A percentile compares a stretch with the other conserved stretches of the same genome.
These are phyloP conservation scores for Cladosporium oxysporum DNA, from an alignment of 2,329 filamentous ascomycete genomes.

Conservation along the genomic window DNA sequence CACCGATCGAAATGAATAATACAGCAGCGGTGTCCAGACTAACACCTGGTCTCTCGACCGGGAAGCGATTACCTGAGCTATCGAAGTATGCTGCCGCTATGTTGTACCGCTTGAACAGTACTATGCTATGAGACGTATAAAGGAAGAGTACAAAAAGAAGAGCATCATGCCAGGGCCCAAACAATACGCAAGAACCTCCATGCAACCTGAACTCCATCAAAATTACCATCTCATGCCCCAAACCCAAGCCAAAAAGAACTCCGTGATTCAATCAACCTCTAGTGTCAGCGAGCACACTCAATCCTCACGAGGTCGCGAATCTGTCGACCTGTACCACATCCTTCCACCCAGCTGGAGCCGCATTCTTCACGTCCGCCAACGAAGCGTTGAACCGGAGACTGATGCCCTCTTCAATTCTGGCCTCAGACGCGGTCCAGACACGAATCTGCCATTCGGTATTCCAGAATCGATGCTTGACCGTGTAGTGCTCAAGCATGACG, in stretches of 20 bases:
- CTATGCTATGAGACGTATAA: no score
- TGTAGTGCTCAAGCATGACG: slow-evolving; percentile 26
- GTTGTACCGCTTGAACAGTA: neutral
- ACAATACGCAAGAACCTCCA: neutral
- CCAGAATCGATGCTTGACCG: slow-evolving; percentile 2
- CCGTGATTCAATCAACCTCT: neutral
- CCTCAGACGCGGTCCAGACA: neutral
- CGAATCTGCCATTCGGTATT: neutral
- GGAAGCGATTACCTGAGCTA: neutral
- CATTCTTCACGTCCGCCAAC: neutral
- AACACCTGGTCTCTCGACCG: neutral
- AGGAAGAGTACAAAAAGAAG: neutral
- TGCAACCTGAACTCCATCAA: neutral
- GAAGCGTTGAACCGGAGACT: neutral
- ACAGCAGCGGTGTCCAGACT: neutral
- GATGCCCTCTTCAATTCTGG: neutral
- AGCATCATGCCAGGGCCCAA: neutral
- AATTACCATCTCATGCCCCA: neutral
- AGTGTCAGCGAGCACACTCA: neutral
- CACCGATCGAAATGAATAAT: neutral
- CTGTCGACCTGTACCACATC: neutral
- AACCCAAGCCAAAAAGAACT: neutral
- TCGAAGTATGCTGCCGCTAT: neutral
- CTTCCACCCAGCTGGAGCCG: neutral
- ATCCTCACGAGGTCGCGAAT: neutral